Conservation (phyloP, 306 rosid genomes). For the Quercus variabilis region DNA sequence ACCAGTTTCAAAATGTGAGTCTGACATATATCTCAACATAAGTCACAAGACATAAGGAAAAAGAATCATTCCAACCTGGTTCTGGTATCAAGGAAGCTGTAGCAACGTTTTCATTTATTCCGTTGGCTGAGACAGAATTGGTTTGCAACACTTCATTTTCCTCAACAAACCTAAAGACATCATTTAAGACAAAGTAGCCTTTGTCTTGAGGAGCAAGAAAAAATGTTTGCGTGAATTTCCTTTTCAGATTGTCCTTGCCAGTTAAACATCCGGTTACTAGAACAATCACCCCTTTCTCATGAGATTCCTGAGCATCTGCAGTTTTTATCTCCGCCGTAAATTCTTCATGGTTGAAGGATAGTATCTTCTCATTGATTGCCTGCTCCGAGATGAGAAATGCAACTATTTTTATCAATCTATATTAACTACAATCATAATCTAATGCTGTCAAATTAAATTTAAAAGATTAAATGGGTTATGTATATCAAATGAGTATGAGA, state of each 20-base stretch:
- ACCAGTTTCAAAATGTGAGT: slow-evolving; percentile 17
- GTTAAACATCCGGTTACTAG: slow-evolving; percentile 94
- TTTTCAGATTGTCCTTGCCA: slow-evolving; percentile 77
- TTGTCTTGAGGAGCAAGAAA: slow-evolving; percentile 97
- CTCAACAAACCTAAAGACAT: slow-evolving; percentile 85
- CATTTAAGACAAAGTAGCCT: slow-evolving; percentile 90
- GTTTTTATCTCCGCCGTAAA: slow-evolving; percentile 85
- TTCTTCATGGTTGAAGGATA: slow-evolving; percentile 81
- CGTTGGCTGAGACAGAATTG: slow-evolving; percentile 39
- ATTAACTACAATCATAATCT: not conserved
- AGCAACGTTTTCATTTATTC: slow-evolving; percentile 46
- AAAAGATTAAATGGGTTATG: too few relatives aligned
- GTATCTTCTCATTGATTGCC: slow-evolving; percentile 82
- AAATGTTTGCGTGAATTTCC: slow-evolving; percentile 86
- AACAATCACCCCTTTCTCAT: slow-evolving; percentile 87
- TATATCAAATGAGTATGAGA: not conserved
- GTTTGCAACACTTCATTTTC: slow-evolving; percentile 46
- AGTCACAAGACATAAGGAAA: not conserved
- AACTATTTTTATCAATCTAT: not conserved
- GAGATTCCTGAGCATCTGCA: slow-evolving; percentile 95
- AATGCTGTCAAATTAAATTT: not conserved
- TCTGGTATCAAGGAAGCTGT: slow-evolving; percentile 40
- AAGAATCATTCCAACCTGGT: slow-evolving; percentile 55
- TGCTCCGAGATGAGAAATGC: slow-evolving; percentile 35
- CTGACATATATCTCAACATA: slow-evolving; percentile 1